Base-by-base conservation (phyloP, 2,329 filamentous ascomycete species). In the Trichoderma sp. region DNA sequence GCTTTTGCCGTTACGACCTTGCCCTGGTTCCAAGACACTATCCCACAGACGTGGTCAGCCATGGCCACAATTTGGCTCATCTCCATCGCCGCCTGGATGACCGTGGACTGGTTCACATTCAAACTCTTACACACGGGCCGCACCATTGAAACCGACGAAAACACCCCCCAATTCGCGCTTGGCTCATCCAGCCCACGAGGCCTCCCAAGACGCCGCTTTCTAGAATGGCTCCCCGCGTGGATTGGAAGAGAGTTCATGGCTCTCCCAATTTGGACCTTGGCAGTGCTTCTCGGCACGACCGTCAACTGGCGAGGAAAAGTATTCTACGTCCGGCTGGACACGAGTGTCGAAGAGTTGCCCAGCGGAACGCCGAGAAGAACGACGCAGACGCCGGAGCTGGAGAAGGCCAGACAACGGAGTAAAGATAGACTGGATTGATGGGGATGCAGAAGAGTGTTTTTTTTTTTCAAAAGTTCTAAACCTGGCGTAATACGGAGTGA, bases 201-300 rank as follows among this genome's bases (percentile, higher is more conserved):
- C 47, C 75, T 82, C 67, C 77, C 83, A 76, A 70, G 82, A 80
- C 84, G 92, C 47, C 81, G 84, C 0, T 91, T 96, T 68, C 72
- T 79, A 0, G 85, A 92, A 72, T 99, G 94, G 92, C 76, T 96
- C 4, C 77, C 86, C 6, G 92, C 94, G 0, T 99, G 96, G 96
- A 74, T 97, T 0, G 93, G 92, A 0, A 85, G 96, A 37, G 96
- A 99, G 80, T 72, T 88, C 0, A 83, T 97, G 10, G 94, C 96
- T 0, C 83, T 97, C 57, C 94, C 94, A 0, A 91, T 99, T 70
- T 99, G 96, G 96, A 82, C 88, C 0, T 94, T 91, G 88, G 96
- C 96, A 0, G 92, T 97, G 24, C 88, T 93, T 74, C 91, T 95
- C n/a, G 96, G 96, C 0, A 89, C 91, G 1, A 95, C 90, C 0